Evolutionary conservation across 129 eudicot species (phyloP).

Genomic region (Oenanthe sinensis): DNA sequence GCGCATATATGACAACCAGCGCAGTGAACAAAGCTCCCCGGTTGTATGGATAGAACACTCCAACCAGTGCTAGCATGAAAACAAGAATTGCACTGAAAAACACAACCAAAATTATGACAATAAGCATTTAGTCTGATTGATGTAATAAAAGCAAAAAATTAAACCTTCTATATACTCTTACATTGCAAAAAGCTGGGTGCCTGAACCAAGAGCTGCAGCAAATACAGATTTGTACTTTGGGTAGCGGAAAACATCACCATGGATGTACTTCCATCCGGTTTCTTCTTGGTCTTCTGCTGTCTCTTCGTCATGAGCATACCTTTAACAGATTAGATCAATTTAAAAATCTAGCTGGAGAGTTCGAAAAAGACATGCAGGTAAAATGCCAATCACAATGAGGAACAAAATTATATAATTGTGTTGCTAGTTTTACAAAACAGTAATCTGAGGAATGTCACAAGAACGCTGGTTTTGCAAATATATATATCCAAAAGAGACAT

Average conservation of each 20-base stretch:
- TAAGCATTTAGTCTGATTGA: not conserved
- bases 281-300: constrained; percentile 60
- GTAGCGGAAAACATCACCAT: constrained; percentile 53
- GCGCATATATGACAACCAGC: constrained; percentile 71
- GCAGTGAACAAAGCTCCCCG: constrained; percentile 83
- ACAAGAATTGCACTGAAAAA: constrained; percentile 51
- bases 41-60: constrained; percentile 85
- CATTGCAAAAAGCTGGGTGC: constrained; percentile 56
- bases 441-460: not conserved
- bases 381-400: not conserved
- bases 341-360: not conserved
- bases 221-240: constrained; percentile 51
- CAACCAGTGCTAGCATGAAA: constrained; percentile 61
- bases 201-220: constrained; percentile 59
- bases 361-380: not conserved
- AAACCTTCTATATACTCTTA: constrained; percentile 26
- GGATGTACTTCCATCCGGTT: constrained; percentile 63
- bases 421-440: not conserved
- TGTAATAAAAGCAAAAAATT: not conserved
- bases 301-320: constrained; percentile 63
- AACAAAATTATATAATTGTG: not conserved
- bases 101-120: not conserved
- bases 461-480: not conserved
- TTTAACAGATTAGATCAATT: constrained; percentile 11
- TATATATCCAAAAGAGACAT: not conserved